Evolutionary conservation across 768 basidiomycete genomes (phyloP), one percentile per base, ranked within the genome.

Genomic region (Gautieria morchelliformis): DNA sequence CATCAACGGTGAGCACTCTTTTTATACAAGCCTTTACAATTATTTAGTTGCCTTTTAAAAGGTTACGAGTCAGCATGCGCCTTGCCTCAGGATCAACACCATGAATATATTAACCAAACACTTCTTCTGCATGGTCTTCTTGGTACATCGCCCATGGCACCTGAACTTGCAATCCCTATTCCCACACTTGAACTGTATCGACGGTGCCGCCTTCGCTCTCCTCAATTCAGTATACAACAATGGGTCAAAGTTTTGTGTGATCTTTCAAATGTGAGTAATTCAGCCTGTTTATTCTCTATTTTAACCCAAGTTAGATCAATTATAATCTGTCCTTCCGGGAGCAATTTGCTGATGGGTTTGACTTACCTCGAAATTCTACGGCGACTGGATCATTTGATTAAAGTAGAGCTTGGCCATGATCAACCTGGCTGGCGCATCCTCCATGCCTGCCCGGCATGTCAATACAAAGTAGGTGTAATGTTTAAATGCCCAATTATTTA

Each of bases 231-330:
- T 55, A 49, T 67, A n/a, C 63, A 71, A 60, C 61, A 63, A 8
- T 66, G 65, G 32, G 54, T 64, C 14, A 69, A 69, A 45, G 63
- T 66, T 2, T 15, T 71, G 11, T 71, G 65, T 59, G 65, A 66
- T 41, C 33, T 65, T 4, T 66, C 17, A 27, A 60, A 62, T 44
- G 65, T 65, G 40, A 54, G 35, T 54, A 4, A 42, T 5, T 32
- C 17, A 41, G 54, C 1, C 47, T 64, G 41, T 30, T 58, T 15
- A 33, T 19, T 22, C 22, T 14, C 30, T 15, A 48, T 27, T 52
- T 52, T 46, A 47, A 39, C 24, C 42, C 52, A 57, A 33, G 24
- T 54, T 44, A 27, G 19, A 56, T 41, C 35, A 12, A 40, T 71
- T 67, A 61, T 68, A 1, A 62, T 68, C 6, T 74, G 69, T 54